Evolutionary conservation across 2,329 filamentous ascomycete genomes (phyloP).

Genomic region (Fusarium sp.): DNA sequence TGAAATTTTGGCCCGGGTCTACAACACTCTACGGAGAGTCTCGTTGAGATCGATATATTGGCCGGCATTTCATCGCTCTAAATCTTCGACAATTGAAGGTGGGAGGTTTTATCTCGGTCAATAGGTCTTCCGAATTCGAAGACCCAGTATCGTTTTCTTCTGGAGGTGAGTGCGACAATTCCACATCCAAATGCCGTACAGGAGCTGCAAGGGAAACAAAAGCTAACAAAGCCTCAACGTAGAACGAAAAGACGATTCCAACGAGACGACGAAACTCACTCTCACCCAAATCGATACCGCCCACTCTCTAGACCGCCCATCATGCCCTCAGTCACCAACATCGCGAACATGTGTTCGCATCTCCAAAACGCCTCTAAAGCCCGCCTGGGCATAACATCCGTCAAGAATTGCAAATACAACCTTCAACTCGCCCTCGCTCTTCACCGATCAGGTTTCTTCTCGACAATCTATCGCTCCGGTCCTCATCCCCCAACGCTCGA

Average conservation of each 20-base stretch:
- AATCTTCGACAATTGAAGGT: background rate
- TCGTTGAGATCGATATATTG: constrained; percentile 18
- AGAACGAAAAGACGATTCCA: background rate
- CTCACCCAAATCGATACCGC: background rate
- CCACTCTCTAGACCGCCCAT: constrained; percentile 7
- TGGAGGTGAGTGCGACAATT: constrained; percentile 20
- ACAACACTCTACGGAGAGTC: constrained; percentile 13
- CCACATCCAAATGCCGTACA: background rate
- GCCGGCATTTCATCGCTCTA: constrained; percentile 19
- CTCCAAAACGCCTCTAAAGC: constrained; percentile 88
- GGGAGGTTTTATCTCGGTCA: background rate
- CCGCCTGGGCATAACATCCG: constrained; percentile 84
- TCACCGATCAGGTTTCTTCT: constrained; percentile 84
- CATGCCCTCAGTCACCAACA: constrained; percentile 68
- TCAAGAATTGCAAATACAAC: constrained; percentile 83
- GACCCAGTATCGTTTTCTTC: background rate
- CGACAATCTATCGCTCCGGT: constrained; percentile 78
- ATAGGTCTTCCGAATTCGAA: background rate
- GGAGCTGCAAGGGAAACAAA: background rate
- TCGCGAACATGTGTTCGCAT: constrained; percentile 87
- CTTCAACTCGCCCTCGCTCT: constrained; percentile 78
- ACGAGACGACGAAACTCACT: background rate
- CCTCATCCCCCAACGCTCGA: constrained; percentile 61
- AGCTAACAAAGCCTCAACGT: constrained; percentile 7
- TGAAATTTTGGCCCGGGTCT: constrained; percentile 37